Evolutionary conservation across 768 basidiomycete species (phyloP), one percentile per base, ranked within the genome.

Genomic region (Basidioascus undulatus): DNA sequence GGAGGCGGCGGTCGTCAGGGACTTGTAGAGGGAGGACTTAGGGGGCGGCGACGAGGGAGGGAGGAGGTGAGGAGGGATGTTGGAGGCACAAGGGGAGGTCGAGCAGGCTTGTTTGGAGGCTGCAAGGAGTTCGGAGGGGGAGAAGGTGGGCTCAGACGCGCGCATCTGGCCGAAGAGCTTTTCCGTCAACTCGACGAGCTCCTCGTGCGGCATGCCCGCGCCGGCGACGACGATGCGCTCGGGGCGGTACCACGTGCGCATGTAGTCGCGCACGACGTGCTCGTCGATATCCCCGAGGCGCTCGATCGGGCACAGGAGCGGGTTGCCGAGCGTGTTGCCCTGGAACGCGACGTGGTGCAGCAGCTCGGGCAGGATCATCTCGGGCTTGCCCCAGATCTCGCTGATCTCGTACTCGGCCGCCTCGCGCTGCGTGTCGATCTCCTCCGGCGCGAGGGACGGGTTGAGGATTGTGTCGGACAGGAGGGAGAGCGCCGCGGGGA

Each of bases 191-290:
- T 83, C 76, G 19, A 94, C 81, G 16, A 98, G 67, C 46, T 83
- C 67, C 48, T 80, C 72, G 53, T 96, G 92, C 9, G 65, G 69
- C 70, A 98, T 76, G 9, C 92, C 92, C 0, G 82, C 77, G 10
- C 83, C 87, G 5, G 89, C 84, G 42, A 96, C 67, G 31, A 96
- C 87, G 71, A 98, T 92, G 40, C 81, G 64, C 53, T 94, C 89
- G 0, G 92, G 89, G 37, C 71, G 64, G 57, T 83, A 94, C 86
- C 84, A 92, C 31, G 74, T 69, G 41, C 62, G 61, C 63, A 78
- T 72, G 45, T 65, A 76, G 5, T 64, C 60, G 37, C 68, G 65
- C 43, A 96, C 64, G 19, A 69, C 59, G 32, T 65, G 56, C 23
- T 65, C 63, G 45, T 76, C 71, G 39, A 94, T 71, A 36, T 59